These are phyloP conservation scores for Silene noctiflora DNA, from an alignment of 179 eudicot species.

Conservation along the genomic window DNA sequence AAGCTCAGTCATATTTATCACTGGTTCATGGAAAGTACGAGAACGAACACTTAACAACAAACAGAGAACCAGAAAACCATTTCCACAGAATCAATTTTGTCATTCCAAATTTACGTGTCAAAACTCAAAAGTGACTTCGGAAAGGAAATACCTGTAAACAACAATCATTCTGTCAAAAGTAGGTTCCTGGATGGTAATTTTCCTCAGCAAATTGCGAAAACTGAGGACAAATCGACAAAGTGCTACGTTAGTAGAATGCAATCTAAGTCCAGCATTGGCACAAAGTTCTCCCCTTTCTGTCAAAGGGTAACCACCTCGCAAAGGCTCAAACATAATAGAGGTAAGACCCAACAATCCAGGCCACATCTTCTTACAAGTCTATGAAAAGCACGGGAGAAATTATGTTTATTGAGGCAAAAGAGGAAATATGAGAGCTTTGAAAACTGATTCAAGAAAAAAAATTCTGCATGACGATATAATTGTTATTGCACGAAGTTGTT, in stretches of 20 bases:
- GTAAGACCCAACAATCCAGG: neutral
- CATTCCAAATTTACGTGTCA: conserved; percentile 1
- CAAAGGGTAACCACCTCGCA: neutral
- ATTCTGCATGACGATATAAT: neutral
- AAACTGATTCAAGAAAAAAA: neutral
- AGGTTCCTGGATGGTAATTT: conserved; percentile 89
- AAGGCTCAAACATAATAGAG: neutral
- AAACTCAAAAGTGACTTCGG: neutral
- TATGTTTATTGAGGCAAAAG: neutral
- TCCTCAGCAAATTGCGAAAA: conserved; percentile 61
- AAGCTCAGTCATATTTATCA: neutral
- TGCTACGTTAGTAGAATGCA: conserved; percentile 2
- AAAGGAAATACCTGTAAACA: conserved; percentile 74
- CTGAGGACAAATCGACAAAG: conserved; percentile 35
- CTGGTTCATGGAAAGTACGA: neutral
- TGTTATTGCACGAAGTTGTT: neutral
- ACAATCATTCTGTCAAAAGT: conserved; percentile 96
- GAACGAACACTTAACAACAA: neutral
- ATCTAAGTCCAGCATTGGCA: neutral
- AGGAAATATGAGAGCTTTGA: neutral
- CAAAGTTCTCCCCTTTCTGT: neutral
- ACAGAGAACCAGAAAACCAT: neutral
- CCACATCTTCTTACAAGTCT: neutral
- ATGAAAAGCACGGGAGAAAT: neutral
- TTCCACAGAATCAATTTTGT: neutral